Base-by-base conservation (phyloP, 1,284 basidiomycete genomes). In the Ganoderma multipileum region DNA sequence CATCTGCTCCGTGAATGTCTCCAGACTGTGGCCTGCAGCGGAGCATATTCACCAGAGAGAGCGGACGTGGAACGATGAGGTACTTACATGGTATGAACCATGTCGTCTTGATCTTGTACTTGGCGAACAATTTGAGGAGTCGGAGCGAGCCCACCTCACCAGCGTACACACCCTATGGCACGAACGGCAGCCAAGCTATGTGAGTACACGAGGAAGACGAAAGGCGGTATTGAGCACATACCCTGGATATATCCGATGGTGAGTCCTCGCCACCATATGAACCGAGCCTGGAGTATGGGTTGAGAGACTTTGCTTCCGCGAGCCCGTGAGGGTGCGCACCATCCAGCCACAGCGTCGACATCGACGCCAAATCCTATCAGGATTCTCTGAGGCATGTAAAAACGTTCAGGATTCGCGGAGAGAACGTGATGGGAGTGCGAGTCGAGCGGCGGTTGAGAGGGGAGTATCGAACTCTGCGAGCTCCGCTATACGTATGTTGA, bases 121-220 rank as follows among this genome's bases (percentile, higher is more conserved):
- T 93, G n/a, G 84, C 81, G 80, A 94, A 93, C 26, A 94, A 79
- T 77, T 89, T 91, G 70, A 94, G 81, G 5, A 94, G 82, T 16
- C 92, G 87, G 5, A 86, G 88, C 0, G 85, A 83, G 23, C 91
- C 92, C 38, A 92, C 90, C 77, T 94, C 92, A 18, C 92, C 93
- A 0, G 93, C 89, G 73, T 86, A 92, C 81, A 91, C 85, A 7
- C 90, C 91, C 88, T 88, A 65, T 20, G 9, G 18, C 20, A 20
- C 36, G 11, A 23, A 36, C 3, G 12, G 14, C 20, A 23, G 18
- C 9, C 36, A 16, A 60, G 33, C 7, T 5, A 28, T 20, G 16
- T 36, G 7, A 18, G 30, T 63, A 18, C 8, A 47, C 60, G 55
- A 62, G 39, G 20, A 33, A 20, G 61, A 16, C 59, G 28, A 61